phyloP scores from a whole-genome alignment of 768 basidiomycete genomes.

The Phanerodontia chrysosporium region DNA sequence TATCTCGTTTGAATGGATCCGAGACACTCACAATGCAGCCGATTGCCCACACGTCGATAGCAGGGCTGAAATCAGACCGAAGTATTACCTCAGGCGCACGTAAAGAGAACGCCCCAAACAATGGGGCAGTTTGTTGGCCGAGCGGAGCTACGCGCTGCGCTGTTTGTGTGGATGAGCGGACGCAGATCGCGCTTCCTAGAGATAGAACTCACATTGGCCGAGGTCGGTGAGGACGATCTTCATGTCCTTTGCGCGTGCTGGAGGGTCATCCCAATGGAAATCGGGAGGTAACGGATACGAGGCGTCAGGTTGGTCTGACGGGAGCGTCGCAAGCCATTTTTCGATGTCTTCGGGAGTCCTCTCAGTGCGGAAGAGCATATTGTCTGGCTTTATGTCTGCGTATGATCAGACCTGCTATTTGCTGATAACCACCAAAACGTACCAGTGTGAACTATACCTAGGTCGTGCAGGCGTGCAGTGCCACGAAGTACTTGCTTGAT shows the following conservation, averaged over 20 bases:
- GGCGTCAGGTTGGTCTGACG: not conserved
- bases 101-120: slow-evolving; percentile 17
- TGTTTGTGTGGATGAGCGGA: not conserved
- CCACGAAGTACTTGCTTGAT: slow-evolving; percentile 13
- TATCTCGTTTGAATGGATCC: no score
- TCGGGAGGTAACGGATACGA: slow-evolving; percentile 18
- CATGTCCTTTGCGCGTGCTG: slow-evolving; percentile 11
- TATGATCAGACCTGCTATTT: not conserved
- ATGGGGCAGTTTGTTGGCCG: slow-evolving; percentile 17
- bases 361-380: slow-evolving; percentile 21
- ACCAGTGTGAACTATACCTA: slow-evolving; percentile 22
- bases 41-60: slow-evolving; percentile 28
- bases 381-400: slow-evolving; percentile 25
- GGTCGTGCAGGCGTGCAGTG: slow-evolving; percentile 13
- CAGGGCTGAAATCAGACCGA: slow-evolving; percentile 16
- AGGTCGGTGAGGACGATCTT: slow-evolving; percentile 14
- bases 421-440: not conserved
- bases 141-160: slow-evolving; percentile 12
- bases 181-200: not conserved
- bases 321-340: not conserved
- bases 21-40: slow-evolving; percentile 25
- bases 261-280: slow-evolving; percentile 12
- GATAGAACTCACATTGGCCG: slow-evolving; percentile 16
- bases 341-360: slow-evolving; percentile 6
- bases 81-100: slow-evolving; percentile 29